Base-by-base conservation (phyloP, 108 stramenopile genomes). In the Stephanodiscus triporus region DNA sequence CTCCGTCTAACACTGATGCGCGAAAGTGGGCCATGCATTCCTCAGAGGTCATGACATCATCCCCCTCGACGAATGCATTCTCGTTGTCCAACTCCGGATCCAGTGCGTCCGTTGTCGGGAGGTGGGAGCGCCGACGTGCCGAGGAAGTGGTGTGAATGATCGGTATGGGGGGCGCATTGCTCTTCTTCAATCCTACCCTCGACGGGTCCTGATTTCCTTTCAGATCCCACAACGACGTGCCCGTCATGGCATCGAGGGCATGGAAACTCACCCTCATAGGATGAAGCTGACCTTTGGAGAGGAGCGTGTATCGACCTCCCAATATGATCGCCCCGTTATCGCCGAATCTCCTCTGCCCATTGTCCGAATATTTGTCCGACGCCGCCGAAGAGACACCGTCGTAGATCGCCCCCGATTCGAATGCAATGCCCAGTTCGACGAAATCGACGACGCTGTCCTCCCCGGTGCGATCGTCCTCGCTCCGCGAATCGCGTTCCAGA, bases 221-320 rank as follows among this genome's bases (percentile, higher is more conserved):
- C 16, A 79, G 56, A 34, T 87, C 82, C 92, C 92, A 94, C 22
- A 91, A 47, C 9, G 68, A 38, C 10, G 73, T 72, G 17, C 92
- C 92, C 19, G 87, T 83, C 51, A 85, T 50, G 26, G 89, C 86
- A 80, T 94, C 87, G 9, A 94, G 56, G 17, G 92, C 90, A 71
- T 85, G 77, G 13, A 88, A 81, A 34, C 72, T 73, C 13, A 74
- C 80, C 53, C 69, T 74, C 45, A 67, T 42, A 37, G 80, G 70
- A 26, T 68, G 40, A 1, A 36, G 38, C 26, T 63, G 55, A 45
- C 24, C 27, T 34, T 37, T 40, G n/a, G 66, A 61, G 13, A 40
- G 34, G 29, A 68, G 9, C 32, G 63, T 81, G 43, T 84, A 84
- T 36, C 69, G 69, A 26, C 73, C 83, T 59, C 77, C 83, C 11